phyloP scores from a whole-genome alignment of 768 basidiomycete species.

The Suillus subalutaceus region DNA sequence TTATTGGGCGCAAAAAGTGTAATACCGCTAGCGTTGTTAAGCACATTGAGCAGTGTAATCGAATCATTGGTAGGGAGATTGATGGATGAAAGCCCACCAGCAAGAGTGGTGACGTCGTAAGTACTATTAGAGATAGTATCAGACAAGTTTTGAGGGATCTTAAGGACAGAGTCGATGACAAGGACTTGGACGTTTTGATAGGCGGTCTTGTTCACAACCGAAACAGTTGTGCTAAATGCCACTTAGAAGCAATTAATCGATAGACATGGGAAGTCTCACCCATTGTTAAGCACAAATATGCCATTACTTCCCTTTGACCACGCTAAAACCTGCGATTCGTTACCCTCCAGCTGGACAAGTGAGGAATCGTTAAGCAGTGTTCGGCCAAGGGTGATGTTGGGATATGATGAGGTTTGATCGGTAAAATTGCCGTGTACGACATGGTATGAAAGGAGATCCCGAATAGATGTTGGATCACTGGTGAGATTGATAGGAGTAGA shows the following conservation, averaged over 20 bases:
- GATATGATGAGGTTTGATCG: conserved; percentile 44
- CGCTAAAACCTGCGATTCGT: conserved; percentile 56
- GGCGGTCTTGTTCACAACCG: conserved; percentile 41
- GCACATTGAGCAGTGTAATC: conserved; percentile 25
- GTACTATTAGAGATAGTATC: conserved; percentile 40
- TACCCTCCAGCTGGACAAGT: conserved; percentile 58
- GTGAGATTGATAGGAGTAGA: conserved; percentile 37
- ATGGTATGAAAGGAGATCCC: conserved; percentile 59
- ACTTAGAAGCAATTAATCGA: conserved; percentile 8
- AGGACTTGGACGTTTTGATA: conserved; percentile 48
- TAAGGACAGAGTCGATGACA: conserved; percentile 52
- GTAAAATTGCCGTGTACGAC: conserved; percentile 55
- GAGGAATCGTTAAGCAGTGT: conserved; percentile 57
- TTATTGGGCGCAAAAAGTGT: conserved; percentile 72
- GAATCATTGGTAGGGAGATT: conserved; percentile 26
- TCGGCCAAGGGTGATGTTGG: conserved; percentile 64
- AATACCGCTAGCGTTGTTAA: conserved; percentile 49
- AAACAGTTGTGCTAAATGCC: conserved; percentile 28
- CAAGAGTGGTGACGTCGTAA: conserved; percentile 46
- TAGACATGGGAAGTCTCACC: conserved; percentile 30
- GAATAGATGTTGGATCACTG: conserved; percentile 39
- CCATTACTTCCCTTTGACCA: conserved; percentile 44
- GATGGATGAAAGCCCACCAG: conserved; percentile 26
- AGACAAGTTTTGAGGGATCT: conserved; percentile 51
- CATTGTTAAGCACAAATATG: conserved; percentile 52